phyloP scores from a whole-genome alignment of 2,329 filamentous ascomycete genomes.

The Amesomyces nigricolor region DNA sequence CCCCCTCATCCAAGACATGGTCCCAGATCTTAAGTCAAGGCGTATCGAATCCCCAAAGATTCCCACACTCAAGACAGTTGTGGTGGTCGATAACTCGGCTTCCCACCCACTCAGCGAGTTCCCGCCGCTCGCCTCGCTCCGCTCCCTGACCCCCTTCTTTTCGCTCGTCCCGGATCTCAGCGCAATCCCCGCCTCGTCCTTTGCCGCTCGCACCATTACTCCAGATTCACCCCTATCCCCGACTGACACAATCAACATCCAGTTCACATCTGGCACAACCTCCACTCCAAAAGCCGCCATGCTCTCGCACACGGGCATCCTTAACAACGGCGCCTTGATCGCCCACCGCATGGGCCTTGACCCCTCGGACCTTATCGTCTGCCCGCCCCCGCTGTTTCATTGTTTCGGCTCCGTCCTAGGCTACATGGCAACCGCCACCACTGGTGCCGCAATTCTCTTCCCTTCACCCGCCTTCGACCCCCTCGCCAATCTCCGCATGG shows the following conservation, averaged over 20 bases:
- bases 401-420: slow-evolving; percentile 90
- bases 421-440: slow-evolving; percentile 91
- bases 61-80: slow-evolving; percentile 63
- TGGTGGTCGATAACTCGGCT: slow-evolving; percentile 72
- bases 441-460: slow-evolving; percentile 74
- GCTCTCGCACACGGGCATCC: slow-evolving; percentile 74
- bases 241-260: slow-evolving; percentile 79
- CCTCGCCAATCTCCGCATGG: slow-evolving; percentile 58
- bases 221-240: slow-evolving; percentile 47
- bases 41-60: slow-evolving; percentile 44
- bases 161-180: slow-evolving; percentile 33
- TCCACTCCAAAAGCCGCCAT: slow-evolving; percentile 87
- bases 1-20: slow-evolving; percentile 40
- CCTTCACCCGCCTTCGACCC: slow-evolving; percentile 85
- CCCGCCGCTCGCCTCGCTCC: slow-evolving; percentile 35
- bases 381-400: slow-evolving; percentile 79
- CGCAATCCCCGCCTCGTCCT: slow-evolving; percentile 3
- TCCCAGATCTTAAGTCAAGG: slow-evolving; percentile 36
- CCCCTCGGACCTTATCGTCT: slow-evolving; percentile 69
- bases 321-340: slow-evolving; percentile 88
- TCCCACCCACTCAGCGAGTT: slow-evolving; percentile 43
- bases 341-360: slow-evolving; percentile 78
- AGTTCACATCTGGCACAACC: slow-evolving; percentile 96
- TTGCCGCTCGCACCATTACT: slow-evolving; percentile 31
- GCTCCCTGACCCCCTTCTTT: slow-evolving; percentile 43